A percentile compares a stretch with the other conserved stretches of the same genome.
These are phyloP conservation scores for Saccharomycopsis sp. DNA, from an alignment of 805 yeast genomes.

Conservation along the genomic window DNA sequence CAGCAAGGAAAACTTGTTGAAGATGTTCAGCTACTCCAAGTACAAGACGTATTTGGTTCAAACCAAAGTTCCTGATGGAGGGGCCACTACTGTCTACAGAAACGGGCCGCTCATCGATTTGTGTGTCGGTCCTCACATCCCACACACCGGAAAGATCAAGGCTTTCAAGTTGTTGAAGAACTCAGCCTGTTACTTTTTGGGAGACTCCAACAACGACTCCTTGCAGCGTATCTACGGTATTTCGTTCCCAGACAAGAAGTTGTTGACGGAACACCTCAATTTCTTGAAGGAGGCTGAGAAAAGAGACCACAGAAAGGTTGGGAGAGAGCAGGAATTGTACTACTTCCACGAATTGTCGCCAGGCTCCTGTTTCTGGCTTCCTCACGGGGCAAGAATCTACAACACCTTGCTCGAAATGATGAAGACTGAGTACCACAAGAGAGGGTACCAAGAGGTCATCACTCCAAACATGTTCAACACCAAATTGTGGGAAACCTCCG, in stretches of 20 bases:
- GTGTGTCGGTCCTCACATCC: slow-evolving; percentile 97
- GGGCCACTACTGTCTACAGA: slow-evolving; percentile 93
- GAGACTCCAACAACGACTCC: slow-evolving; percentile 88
- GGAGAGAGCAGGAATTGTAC: slow-evolving; percentile 93
- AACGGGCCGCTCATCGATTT: slow-evolving; percentile 96
- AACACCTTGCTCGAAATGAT: slow-evolving; percentile 75
- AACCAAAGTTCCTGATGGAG: slow-evolving; percentile 91
- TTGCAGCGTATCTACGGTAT: slow-evolving; percentile 97
- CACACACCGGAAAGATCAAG: slow-evolving; percentile 95
- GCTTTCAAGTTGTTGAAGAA: slow-evolving; percentile 90
- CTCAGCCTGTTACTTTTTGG: slow-evolving; percentile 93
- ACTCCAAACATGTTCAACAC: slow-evolving; percentile 98
- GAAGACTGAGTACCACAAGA: slow-evolving; percentile 77
- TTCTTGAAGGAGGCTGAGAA: slow-evolving; percentile 93
- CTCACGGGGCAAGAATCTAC: slow-evolving; percentile 98
- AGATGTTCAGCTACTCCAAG: slow-evolving; percentile 94
- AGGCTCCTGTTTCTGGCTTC: slow-evolving; percentile 97
- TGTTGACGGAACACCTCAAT: slow-evolving; percentile 89
- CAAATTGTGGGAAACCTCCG: slow-evolving; percentile 97
- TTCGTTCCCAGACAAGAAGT: slow-evolving; percentile 96
- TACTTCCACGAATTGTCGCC: slow-evolving; percentile 96
- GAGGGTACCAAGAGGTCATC: slow-evolving; percentile 97
- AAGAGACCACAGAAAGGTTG: slow-evolving; percentile 95
- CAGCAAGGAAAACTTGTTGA: slow-evolving; percentile 83
- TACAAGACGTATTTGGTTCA: slow-evolving; percentile 84